Evolutionary conservation across 495 filamentous ascomycete species (phyloP).

Genomic region (Viridothelium virens): DNA sequence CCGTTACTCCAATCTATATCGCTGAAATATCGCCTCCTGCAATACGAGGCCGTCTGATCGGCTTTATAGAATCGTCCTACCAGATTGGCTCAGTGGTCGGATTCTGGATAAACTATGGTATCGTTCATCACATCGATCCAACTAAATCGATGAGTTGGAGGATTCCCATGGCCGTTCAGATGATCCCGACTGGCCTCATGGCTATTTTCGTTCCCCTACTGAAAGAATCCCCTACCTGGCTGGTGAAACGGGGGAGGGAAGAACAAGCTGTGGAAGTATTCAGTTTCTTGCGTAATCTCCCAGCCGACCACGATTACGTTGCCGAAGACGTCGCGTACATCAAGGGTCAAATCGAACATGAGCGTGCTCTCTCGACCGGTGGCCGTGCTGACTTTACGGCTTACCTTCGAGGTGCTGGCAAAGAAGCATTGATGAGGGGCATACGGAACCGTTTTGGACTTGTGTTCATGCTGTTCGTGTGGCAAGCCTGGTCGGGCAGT

Average conservation of each 20-base stretch:
- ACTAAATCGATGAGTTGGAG: slow-evolving; percentile 21
- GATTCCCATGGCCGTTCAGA: slow-evolving; percentile 29
- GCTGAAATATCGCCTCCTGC: slow-evolving; percentile 29
- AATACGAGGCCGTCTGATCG: slow-evolving; percentile 28
- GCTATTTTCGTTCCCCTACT: slow-evolving; percentile 23
- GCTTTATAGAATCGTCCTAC: slow-evolving; percentile 31
- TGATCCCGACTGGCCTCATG: slow-evolving; percentile 27
- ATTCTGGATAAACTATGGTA: slow-evolving; percentile 32
- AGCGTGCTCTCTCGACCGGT: slow-evolving; percentile 23
- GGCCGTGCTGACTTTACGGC: slow-evolving; percentile 21
- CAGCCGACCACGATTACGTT: slow-evolving; percentile 27
- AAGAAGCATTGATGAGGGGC: slow-evolving; percentile 29
- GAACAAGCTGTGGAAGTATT: slow-evolving; percentile 24
- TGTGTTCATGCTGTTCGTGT: slow-evolving; percentile 37
- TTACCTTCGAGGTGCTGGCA: slow-evolving; percentile 27
- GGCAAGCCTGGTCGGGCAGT: slow-evolving; percentile 30
- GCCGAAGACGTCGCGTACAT: slow-evolving; percentile 28
- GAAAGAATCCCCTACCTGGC: slow-evolving; percentile 22
- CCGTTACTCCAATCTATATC: slow-evolving; percentile 29
- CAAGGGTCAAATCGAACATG: slow-evolving; percentile 29
- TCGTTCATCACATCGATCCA: slow-evolving; percentile 23
- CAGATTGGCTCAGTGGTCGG: slow-evolving; percentile 32
- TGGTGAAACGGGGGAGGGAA: slow-evolving; percentile 19
- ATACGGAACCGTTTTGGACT: slow-evolving; percentile 36
- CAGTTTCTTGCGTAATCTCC: slow-evolving; percentile 27